Conservation (phyloP, 768 basidiomycete genomes). For the Psilocybe cyanescens region DNA sequence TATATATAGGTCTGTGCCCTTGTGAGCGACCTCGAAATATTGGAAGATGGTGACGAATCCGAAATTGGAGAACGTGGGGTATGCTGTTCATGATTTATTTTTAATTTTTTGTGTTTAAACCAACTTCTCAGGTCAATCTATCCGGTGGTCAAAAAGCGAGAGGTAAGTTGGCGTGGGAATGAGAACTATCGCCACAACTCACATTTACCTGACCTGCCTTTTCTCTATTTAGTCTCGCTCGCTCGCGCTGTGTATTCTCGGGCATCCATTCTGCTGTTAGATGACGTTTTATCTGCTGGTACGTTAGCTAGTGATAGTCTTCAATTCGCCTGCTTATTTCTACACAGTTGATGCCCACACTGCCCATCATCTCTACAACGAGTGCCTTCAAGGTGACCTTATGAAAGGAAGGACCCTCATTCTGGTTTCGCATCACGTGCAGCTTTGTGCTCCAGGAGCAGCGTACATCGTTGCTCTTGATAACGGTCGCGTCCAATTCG, state of each 20-base stretch:
- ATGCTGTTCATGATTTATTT: constrained; percentile 28
- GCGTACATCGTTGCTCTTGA: constrained; percentile 83
- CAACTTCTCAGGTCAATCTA: constrained; percentile 43
- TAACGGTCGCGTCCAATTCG: constrained; percentile 77
- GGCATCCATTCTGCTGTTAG: constrained; percentile 79
- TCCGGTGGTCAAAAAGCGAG: constrained; percentile 71
- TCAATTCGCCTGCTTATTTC: not conserved
- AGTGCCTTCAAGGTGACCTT: constrained; percentile 85
- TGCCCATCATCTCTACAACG: constrained; percentile 82
- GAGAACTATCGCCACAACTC: constrained; percentile 48
- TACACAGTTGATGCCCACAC: constrained; percentile 86
- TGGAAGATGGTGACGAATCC: constrained; percentile 87
- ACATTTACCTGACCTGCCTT: constrained; percentile 21
- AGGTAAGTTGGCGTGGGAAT: constrained; percentile 43
- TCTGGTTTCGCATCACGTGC: constrained; percentile 94
- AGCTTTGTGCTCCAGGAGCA: constrained; percentile 82
- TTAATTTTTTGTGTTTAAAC: too few species aligned
- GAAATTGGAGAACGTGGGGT: constrained; percentile 90
- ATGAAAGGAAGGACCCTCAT: constrained; percentile 84
- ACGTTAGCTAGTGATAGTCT: constrained; percentile 43
- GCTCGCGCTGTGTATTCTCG: constrained; percentile 90
- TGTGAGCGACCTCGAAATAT: constrained; percentile 73
- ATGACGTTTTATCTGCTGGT: constrained; percentile 76
- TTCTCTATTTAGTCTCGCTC: constrained; percentile 40
- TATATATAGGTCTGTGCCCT: constrained; percentile 60